Percentiles rank a stretch among this genome's conserved stretches.
These are phyloP conservation scores for Podospora fimiseda DNA, from an alignment of 495 filamentous ascomycete genomes.

Conservation along the genomic window DNA sequence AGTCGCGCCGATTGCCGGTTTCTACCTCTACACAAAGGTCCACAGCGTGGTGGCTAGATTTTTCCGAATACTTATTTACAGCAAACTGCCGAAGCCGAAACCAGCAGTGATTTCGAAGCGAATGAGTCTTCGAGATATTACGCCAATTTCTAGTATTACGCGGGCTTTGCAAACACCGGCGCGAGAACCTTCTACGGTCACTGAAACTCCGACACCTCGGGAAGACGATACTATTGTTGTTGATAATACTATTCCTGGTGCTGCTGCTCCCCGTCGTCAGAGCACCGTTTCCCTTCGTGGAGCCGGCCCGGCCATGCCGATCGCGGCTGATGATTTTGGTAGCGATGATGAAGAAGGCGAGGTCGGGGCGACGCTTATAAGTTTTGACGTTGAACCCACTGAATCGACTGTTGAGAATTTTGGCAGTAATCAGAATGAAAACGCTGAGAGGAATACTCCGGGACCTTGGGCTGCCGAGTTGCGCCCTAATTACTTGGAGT, in stretches of 20 bases:
- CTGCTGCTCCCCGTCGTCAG: constrained; percentile 23
- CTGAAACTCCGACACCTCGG: background rate
- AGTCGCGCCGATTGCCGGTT: constrained; percentile 31
- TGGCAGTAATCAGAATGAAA: background rate
- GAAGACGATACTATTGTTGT: background rate
- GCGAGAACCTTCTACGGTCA: background rate
- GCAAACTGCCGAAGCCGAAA: constrained; percentile 12
- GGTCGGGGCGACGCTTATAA: constrained; percentile 47
- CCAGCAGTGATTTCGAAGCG: constrained; percentile 7
- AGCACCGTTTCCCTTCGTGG: constrained; percentile 19
- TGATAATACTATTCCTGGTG: background rate
- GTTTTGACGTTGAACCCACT: constrained; percentile 50
- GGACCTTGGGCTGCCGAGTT: constrained; percentile 54
- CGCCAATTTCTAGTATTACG: background rate
- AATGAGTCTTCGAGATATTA: background rate
- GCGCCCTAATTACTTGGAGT: constrained; percentile 35
- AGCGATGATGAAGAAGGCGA: constrained; percentile 48
- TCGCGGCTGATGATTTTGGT: constrained; percentile 26
- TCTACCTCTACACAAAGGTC: constrained; percentile 19
- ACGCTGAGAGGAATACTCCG: constrained; percentile 17
- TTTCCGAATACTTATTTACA: constrained; percentile 13
- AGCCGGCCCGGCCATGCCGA: background rate
- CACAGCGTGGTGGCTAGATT: constrained; percentile 4
- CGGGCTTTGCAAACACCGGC: background rate
- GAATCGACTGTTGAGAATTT: constrained; percentile 28